Base-by-base conservation (phyloP, 1,284 basidiomycete genomes). In the Ustilago loliicola region DNA sequence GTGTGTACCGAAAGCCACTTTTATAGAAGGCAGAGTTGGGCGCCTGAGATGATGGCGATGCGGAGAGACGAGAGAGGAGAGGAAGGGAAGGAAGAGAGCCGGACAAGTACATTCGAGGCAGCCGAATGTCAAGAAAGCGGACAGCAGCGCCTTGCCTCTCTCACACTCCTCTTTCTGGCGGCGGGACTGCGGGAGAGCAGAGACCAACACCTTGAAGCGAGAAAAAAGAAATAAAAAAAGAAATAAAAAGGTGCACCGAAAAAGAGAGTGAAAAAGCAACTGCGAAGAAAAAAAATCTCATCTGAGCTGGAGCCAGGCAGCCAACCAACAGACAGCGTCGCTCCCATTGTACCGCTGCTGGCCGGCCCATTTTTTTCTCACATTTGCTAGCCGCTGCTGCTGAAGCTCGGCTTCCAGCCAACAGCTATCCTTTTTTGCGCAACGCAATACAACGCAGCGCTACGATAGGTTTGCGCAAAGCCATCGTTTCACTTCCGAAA, bases 401-500 rank as follows among this genome's bases (percentile, higher is more conserved):
- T n/a, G 48, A 36, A 27, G 51, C 38, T 30, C 38, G 25, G 29
- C 50, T n/a, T 42, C 30, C 40, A 45, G 29, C 5, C 27, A 23
- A 30, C 40, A 45, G 29, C 5, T 27, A 23, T 5, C 45, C 23
- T 13, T 47, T 23, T 45, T 34, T 48, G 51, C 42, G 52, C 52
- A 36, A 42, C 8, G 47, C n/a, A 36, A 32, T 29, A 34, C 19
- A 50, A 5, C 15, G 48, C 48, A 27, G 25, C 23, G 11, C 15
- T 29, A 19, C 48, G 23, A 17, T 25, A 19, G 23, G 19, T 54
- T 53, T 50, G 61, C 59, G 51, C 61, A 45, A 36, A 32, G 21
- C 38, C 30, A 23, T 51, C 48, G 58, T 47, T 61, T 61, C 59
- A 61, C 61, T 50, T 54, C 42, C 55, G 50, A 58, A 68, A 59